Conservation (phyloP, 164 flowering plant species). For the Hamamelis virginiana region DNA sequence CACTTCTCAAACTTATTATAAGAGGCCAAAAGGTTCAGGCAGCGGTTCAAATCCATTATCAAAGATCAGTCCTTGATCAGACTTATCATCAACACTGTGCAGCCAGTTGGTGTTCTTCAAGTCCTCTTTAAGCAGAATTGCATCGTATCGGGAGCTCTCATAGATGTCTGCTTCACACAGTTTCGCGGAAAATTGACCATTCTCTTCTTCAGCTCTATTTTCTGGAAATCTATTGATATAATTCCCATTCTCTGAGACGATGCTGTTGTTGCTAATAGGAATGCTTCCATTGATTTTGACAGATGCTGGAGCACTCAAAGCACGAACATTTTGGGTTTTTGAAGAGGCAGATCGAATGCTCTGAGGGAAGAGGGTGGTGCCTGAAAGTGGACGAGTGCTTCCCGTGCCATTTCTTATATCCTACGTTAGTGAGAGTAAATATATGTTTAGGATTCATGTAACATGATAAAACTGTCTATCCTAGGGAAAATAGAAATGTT, state of each 20-base stretch:
- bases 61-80: conserved; percentile 66
- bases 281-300: conserved; percentile 34
- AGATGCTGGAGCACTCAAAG: conserved; percentile 35
- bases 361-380: conserved; percentile 77
- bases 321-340: conserved; percentile 43
- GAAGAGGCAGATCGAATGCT: conserved; percentile 66
- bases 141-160: conserved; percentile 89
- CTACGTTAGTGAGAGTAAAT: conserved; percentile 33
- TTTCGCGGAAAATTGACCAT: conserved; percentile 39
- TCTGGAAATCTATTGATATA: conserved; percentile 23
- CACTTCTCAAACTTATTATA: conserved; percentile 25
- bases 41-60: conserved; percentile 77
- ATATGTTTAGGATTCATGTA: neutral
- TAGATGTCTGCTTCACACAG: conserved; percentile 57
- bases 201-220: conserved; percentile 33
- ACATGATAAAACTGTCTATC: neutral
- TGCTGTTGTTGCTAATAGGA: conserved; percentile 24
- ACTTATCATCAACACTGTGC: conserved; percentile 65
- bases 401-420: conserved; percentile 72
- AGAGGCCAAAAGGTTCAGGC: conserved; percentile 81
- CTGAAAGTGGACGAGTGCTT: conserved; percentile 51
- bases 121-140: conserved; percentile 82
- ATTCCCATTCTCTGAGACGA: conserved; percentile 42
- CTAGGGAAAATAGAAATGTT: neutral
- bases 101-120: conserved; percentile 86